phyloP scores from a whole-genome alignment of 2,329 filamentous ascomycete species.

The Fusarium albosuccineum region DNA sequence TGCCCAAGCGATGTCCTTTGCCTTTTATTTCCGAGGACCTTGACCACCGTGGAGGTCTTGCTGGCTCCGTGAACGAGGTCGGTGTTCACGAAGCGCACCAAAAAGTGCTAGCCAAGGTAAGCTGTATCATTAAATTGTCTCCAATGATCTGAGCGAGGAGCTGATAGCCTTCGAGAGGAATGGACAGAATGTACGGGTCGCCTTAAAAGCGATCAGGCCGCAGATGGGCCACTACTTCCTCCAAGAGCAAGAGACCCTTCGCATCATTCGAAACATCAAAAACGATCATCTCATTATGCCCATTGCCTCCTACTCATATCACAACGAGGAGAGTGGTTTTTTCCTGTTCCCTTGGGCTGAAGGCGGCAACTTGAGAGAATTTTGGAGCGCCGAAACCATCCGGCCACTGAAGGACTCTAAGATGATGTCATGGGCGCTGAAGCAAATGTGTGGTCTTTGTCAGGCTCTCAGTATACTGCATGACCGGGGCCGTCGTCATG shows the following conservation, averaged over 20 bases:
- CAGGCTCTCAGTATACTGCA: neutral
- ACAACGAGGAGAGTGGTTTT: neutral
- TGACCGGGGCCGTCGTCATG: neutral
- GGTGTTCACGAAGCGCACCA: neutral
- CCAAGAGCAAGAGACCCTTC: neutral
- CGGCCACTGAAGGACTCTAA: accelerated
- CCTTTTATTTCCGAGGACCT: accelerated
- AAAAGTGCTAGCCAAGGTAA: neutral
- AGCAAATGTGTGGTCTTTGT: slow-evolving; percentile 3
- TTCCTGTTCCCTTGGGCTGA: slow-evolving; percentile 20
- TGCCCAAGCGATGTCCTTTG: neutral
- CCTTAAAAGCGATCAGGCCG: neutral
- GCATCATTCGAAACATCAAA: neutral
- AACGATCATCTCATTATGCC: slow-evolving; percentile 9
- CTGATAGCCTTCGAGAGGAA: neutral
- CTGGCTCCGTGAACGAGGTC: neutral
- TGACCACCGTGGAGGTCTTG: neutral
- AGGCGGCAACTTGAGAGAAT: neutral
- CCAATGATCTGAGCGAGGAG: no score
- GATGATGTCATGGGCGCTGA: neutral
- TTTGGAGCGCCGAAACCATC: neutral
- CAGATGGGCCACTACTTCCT: neutral
- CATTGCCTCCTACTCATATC: slow-evolving; percentile 1
- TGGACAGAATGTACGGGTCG: neutral
- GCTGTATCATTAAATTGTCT: neutral